Base-by-base conservation (phyloP, 306 rosid genomes). In the Acacia acuminata region DNA sequence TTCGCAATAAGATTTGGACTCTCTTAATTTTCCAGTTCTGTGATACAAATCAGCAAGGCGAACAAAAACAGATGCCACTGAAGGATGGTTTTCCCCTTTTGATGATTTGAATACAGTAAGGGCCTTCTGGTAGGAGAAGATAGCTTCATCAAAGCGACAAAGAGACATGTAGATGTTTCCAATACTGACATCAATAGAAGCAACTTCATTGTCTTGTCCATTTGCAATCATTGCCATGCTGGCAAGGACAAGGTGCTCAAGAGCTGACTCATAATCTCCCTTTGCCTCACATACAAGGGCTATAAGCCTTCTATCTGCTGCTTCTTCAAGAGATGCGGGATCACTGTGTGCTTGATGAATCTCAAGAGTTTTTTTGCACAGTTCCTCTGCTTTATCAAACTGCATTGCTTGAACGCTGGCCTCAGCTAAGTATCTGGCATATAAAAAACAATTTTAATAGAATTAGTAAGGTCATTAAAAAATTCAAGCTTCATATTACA, bases 361-460 rank as follows among this genome's bases (percentile, higher is more conserved):
- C 87, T 96, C 99, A 36, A 96, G 90, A 8, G 99, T 96, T 77
- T 85, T 94, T 82, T 92, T 94, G 82, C 97, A 91, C 77, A 96
- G 85, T 40, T 94, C 97, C 71, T 96, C 99, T 3, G 98, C 99
- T 83, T 94, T 92, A 67, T 92, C 99, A 77, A 94, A 96, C 80
- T 96, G 98, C 99, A 96, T 96, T 72, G 99, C 99, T 86, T 96
- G 99, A 73, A 96, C 97, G 69, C 94, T 93, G 27, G 99, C 99
- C 88, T 96, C 99, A 6, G 99, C 98, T 75, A 96, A 89, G 85
- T 96, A 94, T 85, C 98, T 94, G 85, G 86, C 82, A 55, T 45
- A 81, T 64, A 27, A 75, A 73, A 77, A 0, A 72, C 34, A 76
- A 81, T 76, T 72, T 82, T 36, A 42, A 56, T 22, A 47, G 16